Conservation (phyloP, 345 rosid genomes). For the Hypericum perforatum region DNA sequence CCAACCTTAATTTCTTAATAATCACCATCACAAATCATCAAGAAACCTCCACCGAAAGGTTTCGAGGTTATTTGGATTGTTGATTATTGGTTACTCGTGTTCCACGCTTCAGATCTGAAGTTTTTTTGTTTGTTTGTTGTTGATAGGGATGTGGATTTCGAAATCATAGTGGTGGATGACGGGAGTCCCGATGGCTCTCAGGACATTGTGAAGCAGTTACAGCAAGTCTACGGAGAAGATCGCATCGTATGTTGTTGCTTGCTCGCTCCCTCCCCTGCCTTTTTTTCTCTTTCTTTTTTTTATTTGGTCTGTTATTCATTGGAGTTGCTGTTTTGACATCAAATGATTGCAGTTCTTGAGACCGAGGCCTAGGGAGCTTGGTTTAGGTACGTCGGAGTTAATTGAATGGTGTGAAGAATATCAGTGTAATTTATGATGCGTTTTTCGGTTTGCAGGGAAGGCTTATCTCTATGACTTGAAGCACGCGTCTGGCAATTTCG, state of each 20-base stretch:
- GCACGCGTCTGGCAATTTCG: constrained; percentile 85
- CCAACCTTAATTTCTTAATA: too few species aligned
- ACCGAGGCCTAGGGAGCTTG: constrained; percentile 86
- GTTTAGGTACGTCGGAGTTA: constrained; percentile 42
- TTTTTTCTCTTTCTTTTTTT: constrained; percentile 1
- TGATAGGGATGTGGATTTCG: constrained; percentile 51
- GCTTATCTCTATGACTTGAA: constrained; percentile 85
- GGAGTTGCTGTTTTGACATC: constrained; percentile 11
- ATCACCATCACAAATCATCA: too few species aligned
- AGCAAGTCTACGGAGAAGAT: constrained; percentile 70
- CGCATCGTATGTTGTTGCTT: constrained; percentile 42
- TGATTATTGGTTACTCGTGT: too few species aligned
- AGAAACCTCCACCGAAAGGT: too few species aligned
- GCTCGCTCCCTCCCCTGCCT: background rate
- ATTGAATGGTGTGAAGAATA: background rate
- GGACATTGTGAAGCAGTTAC: constrained; percentile 72
- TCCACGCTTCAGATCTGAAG: background rate
- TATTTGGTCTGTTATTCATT: background rate
- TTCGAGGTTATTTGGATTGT: too few species aligned
- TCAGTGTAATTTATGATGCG: constrained; percentile 7
- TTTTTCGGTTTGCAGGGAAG: constrained; percentile 49
- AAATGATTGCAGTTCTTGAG: constrained; percentile 56
- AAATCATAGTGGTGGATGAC: constrained; percentile 86
- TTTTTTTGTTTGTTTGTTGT: background rate
- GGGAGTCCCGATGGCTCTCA: constrained; percentile 98